These are phyloP conservation scores for Cardiospermum halicacabum DNA, from an alignment of 345 rosid species.

Conservation along the genomic window DNA sequence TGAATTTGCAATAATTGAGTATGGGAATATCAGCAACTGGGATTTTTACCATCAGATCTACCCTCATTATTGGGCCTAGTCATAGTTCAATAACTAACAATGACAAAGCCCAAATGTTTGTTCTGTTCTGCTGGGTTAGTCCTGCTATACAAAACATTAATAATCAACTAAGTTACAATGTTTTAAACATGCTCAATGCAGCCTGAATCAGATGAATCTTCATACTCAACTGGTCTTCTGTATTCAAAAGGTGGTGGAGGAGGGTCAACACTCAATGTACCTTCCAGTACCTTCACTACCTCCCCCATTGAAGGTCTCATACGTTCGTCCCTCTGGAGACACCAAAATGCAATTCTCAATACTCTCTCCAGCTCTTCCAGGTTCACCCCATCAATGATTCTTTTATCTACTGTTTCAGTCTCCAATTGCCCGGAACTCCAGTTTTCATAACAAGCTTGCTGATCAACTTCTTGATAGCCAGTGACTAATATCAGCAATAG, in stretches of 20 bases:
- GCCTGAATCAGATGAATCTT: conserved; percentile 34
- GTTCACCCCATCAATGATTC: conserved; percentile 37
- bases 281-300: conserved; percentile 79
- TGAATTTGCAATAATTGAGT: background rate
- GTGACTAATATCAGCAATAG: conserved; percentile 42
- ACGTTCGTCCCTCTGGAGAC: conserved; percentile 57
- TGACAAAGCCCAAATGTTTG: background rate
- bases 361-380: conserved; percentile 52
- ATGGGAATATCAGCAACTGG: background rate
- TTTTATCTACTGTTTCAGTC: conserved; percentile 41
- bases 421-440: conserved; percentile 50
- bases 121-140: conserved; percentile 21
- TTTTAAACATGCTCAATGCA: conserved; percentile 18
- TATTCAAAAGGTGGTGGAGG: conserved; percentile 55
- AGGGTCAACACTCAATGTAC: conserved; percentile 65
- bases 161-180: background rate
- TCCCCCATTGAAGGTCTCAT: conserved; percentile 78
- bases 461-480: conserved; percentile 38
- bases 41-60: background rate
- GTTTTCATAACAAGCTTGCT: conserved; percentile 51
- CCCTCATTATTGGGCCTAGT: background rate
- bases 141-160: conserved; percentile 19
- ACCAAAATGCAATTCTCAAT: conserved; percentile 73
- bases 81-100: background rate
- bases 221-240: conserved; percentile 26